Evolutionary conservation across 2,329 filamentous ascomycete species (phyloP).

Genomic region (Blastomyces parvus): DNA sequence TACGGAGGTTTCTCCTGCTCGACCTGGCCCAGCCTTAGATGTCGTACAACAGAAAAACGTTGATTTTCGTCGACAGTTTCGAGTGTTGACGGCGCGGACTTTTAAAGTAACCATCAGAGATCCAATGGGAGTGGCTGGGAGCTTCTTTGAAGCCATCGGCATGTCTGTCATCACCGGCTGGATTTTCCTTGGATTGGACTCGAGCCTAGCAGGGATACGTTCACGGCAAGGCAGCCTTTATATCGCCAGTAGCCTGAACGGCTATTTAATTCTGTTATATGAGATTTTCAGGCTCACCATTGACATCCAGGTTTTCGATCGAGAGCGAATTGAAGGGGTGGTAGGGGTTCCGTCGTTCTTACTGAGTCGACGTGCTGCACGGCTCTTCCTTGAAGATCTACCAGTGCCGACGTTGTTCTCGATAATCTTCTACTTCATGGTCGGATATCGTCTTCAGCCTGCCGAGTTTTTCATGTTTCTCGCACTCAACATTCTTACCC

Average conservation of each 20-base stretch:
- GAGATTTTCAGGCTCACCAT: slow-evolving; percentile 66
- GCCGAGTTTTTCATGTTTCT: slow-evolving; percentile 65
- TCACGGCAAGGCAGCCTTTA: slow-evolving; percentile 66
- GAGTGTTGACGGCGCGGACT: slow-evolving; percentile 58
- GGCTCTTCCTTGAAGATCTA: slow-evolving; percentile 61
- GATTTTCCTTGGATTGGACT: slow-evolving; percentile 58
- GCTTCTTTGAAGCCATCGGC: slow-evolving; percentile 57
- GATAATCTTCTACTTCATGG: slow-evolving; percentile 68
- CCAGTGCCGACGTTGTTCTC: slow-evolving; percentile 63
- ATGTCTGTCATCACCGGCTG: slow-evolving; percentile 66
- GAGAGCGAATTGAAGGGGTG: slow-evolving; percentile 63
- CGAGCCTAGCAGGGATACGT: slow-evolving; percentile 60
- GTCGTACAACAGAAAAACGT: slow-evolving; percentile 37
- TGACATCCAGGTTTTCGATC: slow-evolving; percentile 67
- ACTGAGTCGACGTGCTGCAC: slow-evolving; percentile 58
- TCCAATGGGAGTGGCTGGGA: slow-evolving; percentile 63
- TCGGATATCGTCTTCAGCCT: slow-evolving; percentile 56
- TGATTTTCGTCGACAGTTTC: slow-evolving; percentile 52
- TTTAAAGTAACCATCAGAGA: slow-evolving; percentile 66
- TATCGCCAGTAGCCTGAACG: slow-evolving; percentile 60
- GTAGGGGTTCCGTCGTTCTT: slow-evolving; percentile 61
- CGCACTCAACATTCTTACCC: slow-evolving; percentile 55
- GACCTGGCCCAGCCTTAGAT: background rate
- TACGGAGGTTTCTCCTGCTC: background rate
- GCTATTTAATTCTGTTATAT: slow-evolving; percentile 66